Conservation (phyloP, 495 filamentous ascomycete genomes). For the Penicillium cataractarum region DNA sequence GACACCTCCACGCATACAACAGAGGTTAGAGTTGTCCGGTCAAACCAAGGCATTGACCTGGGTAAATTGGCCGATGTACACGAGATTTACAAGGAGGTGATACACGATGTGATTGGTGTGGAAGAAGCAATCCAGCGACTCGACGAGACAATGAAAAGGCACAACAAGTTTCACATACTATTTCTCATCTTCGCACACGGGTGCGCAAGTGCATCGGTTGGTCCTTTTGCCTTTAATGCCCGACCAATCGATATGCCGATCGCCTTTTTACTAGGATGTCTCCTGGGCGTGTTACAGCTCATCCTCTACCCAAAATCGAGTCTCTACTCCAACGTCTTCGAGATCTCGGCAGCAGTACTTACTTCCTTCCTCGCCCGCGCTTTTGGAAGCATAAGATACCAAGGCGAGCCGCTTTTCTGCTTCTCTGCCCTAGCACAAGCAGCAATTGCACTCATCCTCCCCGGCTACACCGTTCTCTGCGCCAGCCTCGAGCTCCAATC, state of each 20-base stretch:
- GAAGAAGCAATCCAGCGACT: constrained; percentile 78
- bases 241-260: constrained; percentile 87
- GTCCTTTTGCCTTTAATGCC: constrained; percentile 89
- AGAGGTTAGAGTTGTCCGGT: constrained; percentile 85
- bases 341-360: constrained; percentile 82
- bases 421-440: constrained; percentile 92
- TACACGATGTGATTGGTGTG: constrained; percentile 83
- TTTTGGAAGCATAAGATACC: constrained; percentile 75
- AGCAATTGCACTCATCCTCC: constrained; percentile 88
- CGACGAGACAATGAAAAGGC: constrained; percentile 63
- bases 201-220: constrained; percentile 74
- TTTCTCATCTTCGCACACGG: constrained; percentile 83
- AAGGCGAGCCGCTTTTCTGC: constrained; percentile 72
- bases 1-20: constrained; percentile 88
- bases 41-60: constrained; percentile 77
- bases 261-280: constrained; percentile 80
- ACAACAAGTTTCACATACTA: constrained; percentile 69
- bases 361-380: constrained; percentile 89
- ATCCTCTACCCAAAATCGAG: constrained; percentile 78
- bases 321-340: constrained; percentile 82
- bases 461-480: constrained; percentile 83
- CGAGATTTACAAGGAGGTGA: constrained; percentile 89
- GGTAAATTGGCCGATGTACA: constrained; percentile 84
- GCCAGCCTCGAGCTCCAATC: constrained; percentile 88
- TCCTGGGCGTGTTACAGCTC: constrained; percentile 82